Conservation (phyloP, 1,284 basidiomycete genomes). For the Cryptococcus sp. region DNA sequence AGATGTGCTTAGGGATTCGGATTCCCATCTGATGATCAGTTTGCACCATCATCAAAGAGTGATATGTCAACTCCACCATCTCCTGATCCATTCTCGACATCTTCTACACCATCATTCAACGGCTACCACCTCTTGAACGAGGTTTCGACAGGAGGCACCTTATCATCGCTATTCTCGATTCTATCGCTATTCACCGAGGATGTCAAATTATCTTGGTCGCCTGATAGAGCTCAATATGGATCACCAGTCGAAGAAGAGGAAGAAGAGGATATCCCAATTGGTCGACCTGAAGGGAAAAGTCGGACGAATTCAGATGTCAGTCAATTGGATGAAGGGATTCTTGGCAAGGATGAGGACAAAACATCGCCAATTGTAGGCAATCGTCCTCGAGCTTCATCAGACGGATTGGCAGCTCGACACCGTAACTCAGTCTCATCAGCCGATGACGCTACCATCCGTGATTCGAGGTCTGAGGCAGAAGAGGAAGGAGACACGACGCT, state of each 20-base stretch:
- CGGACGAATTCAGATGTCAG: constrained; percentile 46
- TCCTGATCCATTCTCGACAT: constrained; percentile 20
- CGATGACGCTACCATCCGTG: neutral
- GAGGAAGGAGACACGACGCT: neutral
- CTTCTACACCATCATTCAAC: constrained; percentile 56
- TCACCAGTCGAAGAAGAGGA: neutral
- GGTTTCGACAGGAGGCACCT: constrained; percentile 88
- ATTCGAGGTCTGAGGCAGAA: neutral
- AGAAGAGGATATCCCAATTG: neutral
- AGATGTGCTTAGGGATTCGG: neutral
- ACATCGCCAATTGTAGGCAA: neutral
- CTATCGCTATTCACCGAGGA: constrained; percentile 94
- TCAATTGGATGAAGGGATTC: constrained; percentile 28
- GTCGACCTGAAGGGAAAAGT: constrained; percentile 15
- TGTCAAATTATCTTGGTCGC: constrained; percentile 78
- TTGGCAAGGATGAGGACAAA: neutral
- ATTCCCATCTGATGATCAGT: constrained; percentile 42
- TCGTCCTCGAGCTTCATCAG: neutral
- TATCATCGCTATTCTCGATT: constrained; percentile 95
- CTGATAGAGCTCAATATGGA: neutral
- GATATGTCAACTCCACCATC: constrained; percentile 12
- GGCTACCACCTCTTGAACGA: constrained; percentile 92
- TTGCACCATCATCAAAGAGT: constrained; percentile 53
- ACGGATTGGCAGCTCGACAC: neutral
- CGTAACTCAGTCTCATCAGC: neutral